Percentiles rank a stretch among this genome's conserved stretches.
Evolutionary conservation across 2,329 filamentous ascomycete species (phyloP).

Genomic region (Verticillium nubilum): DNA sequence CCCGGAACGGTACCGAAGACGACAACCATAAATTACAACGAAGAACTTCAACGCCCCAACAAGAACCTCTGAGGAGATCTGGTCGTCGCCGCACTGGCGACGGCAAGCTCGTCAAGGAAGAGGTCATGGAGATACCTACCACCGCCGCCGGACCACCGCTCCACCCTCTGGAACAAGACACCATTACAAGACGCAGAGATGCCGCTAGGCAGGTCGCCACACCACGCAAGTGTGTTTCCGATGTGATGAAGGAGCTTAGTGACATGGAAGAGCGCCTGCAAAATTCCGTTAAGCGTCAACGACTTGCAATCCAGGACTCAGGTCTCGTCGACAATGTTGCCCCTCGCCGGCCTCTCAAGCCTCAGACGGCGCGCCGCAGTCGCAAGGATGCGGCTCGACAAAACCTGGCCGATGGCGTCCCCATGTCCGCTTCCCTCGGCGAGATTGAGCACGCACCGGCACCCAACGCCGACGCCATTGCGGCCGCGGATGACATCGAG

Average conservation of each 20-base stretch:
- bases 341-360: background rate
- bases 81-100: background rate
- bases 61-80: constrained; percentile 5
- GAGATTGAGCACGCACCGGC: constrained; percentile 14
- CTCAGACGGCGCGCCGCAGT: background rate
- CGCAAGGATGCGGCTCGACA: background rate
- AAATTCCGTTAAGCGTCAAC: constrained; percentile 37
- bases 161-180: background rate
- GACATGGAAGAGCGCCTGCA: constrained; percentile 44
- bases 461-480: constrained; percentile 16
- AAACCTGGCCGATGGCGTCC: constrained; percentile 5
- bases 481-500: constrained; percentile 14
- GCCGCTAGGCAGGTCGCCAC: background rate
- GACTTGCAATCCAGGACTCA: constrained; percentile 39
- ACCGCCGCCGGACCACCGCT: background rate
- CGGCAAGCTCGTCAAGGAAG: background rate
- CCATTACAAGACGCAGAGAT: background rate
- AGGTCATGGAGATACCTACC: background rate
- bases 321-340: constrained; percentile 14
- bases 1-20: constrained; percentile 1
- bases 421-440: constrained; percentile 5
- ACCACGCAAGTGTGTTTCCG: background rate
- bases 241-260: constrained; percentile 36
- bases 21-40: background rate
- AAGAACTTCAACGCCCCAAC: background rate